Evolutionary conservation across 1,284 basidiomycete species (phyloP).

Genomic region (Trichosporon sp.): DNA sequence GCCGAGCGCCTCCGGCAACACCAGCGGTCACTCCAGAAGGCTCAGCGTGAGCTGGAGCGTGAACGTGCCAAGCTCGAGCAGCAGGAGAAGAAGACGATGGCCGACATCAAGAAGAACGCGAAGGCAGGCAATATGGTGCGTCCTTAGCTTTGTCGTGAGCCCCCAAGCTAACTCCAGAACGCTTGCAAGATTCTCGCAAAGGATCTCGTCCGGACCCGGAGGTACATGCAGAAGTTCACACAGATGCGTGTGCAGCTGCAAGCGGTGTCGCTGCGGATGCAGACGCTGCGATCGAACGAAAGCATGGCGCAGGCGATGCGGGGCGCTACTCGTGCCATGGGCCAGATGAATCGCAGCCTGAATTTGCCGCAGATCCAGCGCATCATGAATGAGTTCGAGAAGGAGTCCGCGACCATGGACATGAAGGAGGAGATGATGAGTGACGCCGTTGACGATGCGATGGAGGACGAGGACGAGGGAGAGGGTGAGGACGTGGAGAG

Average conservation of each 20-base stretch:
- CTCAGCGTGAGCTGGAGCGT: constrained; percentile 94
- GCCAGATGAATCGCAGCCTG: constrained; percentile 92
- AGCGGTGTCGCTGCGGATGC: constrained; percentile 92
- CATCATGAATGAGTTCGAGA: constrained; percentile 98
- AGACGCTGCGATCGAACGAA: constrained; percentile 93
- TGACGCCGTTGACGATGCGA: constrained; percentile 96
- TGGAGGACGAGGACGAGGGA: constrained; percentile 90
- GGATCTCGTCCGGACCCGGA: constrained; percentile 91
- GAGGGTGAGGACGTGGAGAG: constrained; percentile 87
- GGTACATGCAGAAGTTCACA: constrained; percentile 97
- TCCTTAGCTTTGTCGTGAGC: constrained; percentile 21
- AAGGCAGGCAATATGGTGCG: constrained; percentile 92
- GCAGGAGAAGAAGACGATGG: constrained; percentile 89
- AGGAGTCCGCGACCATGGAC: constrained; percentile 96
- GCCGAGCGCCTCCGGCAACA: constrained; percentile 95
- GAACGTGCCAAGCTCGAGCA: constrained; percentile 92
- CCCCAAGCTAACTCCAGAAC: constrained; percentile 63
- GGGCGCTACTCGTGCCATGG: constrained; percentile 98
- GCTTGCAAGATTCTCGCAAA: constrained; percentile 99
- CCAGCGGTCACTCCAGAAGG: constrained; percentile 91
- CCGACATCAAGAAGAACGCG: constrained; percentile 95
- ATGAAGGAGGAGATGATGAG: constrained; percentile 99
- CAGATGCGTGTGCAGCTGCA: constrained; percentile 99
- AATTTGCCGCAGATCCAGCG: constrained; percentile 93
- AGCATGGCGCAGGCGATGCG: constrained; percentile 99